Evolutionary conservation across 345 rosid genomes (phyloP).

Genomic region (Excoecaria agallocha): DNA sequence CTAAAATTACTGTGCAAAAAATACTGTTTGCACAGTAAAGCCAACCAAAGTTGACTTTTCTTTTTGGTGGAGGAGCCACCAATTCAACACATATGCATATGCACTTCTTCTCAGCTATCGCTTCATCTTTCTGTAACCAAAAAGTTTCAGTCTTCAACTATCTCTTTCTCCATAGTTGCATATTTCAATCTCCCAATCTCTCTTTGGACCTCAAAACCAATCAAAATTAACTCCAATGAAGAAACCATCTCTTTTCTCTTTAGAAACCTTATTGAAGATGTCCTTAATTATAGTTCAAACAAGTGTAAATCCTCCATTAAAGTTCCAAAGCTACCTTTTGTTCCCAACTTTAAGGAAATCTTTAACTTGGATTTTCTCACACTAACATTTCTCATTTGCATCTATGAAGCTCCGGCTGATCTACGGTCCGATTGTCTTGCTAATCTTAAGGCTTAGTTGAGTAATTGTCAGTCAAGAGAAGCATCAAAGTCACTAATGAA

Average conservation of each 20-base stretch:
- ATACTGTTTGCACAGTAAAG: too few species aligned
- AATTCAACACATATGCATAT: too few species aligned
- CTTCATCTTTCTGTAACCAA: constrained; percentile 46
- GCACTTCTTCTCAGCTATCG: constrained; percentile 49
- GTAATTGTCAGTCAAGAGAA: constrained; percentile 37
- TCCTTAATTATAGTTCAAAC: constrained; percentile 52
- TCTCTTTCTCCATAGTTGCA: constrained; percentile 54
- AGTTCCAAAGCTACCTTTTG: constrained; percentile 40
- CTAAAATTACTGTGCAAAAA: too few species aligned
- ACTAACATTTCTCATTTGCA: constrained; percentile 56
- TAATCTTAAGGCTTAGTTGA: constrained; percentile 50
- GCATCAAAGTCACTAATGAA: constrained; percentile 67
- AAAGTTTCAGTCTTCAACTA: constrained; percentile 29
- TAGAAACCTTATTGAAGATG: constrained; percentile 53
- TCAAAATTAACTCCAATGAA: constrained; percentile 40
- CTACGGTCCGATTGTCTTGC: constrained; percentile 54
- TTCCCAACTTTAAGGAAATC: constrained; percentile 43
- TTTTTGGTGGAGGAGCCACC: too few species aligned
- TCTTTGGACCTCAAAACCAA: constrained; percentile 67
- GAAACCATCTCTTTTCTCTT: constrained; percentile 41
- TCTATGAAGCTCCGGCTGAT: constrained; percentile 74
- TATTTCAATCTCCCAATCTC: constrained; percentile 44
- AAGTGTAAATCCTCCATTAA: constrained; percentile 31
- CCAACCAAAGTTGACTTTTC: too few species aligned
- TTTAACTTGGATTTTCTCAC: constrained; percentile 69